These are phyloP conservation scores for Fusarium subglutinans DNA, from an alignment of 2,329 filamentous ascomycete genomes.

Conservation along the genomic window DNA sequence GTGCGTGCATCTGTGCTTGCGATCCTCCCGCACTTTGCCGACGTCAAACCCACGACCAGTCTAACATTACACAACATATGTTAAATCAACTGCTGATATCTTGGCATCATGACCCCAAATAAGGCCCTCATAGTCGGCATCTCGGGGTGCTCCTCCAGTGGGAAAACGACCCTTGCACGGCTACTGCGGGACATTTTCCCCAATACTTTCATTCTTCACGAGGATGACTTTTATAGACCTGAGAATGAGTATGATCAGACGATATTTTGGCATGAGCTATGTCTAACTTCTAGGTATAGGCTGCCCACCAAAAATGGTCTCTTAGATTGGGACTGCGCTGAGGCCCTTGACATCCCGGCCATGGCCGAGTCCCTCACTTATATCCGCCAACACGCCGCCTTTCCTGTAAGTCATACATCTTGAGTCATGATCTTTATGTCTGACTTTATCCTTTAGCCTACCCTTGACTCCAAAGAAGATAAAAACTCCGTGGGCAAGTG, in stretches of 20 bases:
- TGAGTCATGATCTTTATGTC: not conserved
- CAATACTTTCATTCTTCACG: constrained; percentile 83
- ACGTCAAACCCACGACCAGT: not conserved
- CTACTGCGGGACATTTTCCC: constrained; percentile 85
- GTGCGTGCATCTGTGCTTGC: not conserved
- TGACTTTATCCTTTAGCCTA: constrained; percentile 34
- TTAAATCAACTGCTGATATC: not conserved
- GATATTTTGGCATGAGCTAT: not conserved
- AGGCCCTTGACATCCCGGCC: constrained; percentile 75
- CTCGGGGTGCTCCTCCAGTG: constrained; percentile 89
- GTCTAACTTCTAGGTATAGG: constrained; percentile 36
- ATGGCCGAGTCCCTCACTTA: constrained; percentile 75
- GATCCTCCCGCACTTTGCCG: not conserved
- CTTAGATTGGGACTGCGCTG: constrained; percentile 91
- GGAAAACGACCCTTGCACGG: constrained; percentile 92
- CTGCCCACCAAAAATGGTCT: constrained; percentile 68
- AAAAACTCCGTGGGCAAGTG: constrained; percentile 67
- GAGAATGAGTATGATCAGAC: constrained; percentile 70
- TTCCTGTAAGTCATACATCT: constrained; percentile 61
- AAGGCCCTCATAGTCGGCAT: constrained; percentile 77
- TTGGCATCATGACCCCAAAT: constrained; percentile 45
- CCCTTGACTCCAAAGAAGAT: constrained; percentile 60
- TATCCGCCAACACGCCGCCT: constrained; percentile 73
- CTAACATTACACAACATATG: not conserved
- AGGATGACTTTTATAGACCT: constrained; percentile 94